These are phyloP conservation scores for Euphorbia corollata DNA, from an alignment of 441 rosid genomes.

Conservation along the genomic window DNA sequence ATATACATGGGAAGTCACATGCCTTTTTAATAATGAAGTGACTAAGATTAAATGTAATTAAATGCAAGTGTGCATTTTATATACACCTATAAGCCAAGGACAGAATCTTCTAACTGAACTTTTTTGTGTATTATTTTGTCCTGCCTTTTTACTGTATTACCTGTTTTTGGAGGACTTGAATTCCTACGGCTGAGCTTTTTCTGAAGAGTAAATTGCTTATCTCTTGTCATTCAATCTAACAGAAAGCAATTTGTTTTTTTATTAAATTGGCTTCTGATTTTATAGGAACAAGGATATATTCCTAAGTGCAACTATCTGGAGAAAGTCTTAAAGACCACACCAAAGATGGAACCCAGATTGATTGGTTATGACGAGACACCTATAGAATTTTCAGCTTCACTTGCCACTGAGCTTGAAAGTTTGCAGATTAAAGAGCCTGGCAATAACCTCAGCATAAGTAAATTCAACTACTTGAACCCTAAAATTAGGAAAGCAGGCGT, in stretches of 20 bases:
- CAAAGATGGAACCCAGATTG: conserved; percentile 56
- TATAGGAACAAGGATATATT: conserved; percentile 54
- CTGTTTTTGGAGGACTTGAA: conserved; percentile 3
- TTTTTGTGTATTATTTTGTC: no score
- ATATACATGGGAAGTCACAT: background rate
- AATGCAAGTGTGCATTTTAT: background rate
- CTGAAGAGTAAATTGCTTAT: background rate
- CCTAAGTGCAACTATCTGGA: conserved; percentile 48
- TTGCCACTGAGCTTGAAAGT: conserved; percentile 18
- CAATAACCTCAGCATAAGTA: background rate
- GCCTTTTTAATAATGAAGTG: background rate
- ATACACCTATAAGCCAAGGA: background rate
- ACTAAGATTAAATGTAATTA: background rate
- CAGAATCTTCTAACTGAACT: background rate
- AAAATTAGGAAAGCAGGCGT: conserved; percentile 22
- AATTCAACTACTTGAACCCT: conserved; percentile 15
- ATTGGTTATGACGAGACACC: conserved; percentile 83
- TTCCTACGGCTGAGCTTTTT: background rate
- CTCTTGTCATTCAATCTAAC: background rate
- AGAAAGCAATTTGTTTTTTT: conserved; percentile 7
- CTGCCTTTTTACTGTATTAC: conserved; percentile 7
- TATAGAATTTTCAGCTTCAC: conserved; percentile 32
- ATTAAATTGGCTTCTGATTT: conserved; percentile 20
- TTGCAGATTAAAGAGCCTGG: conserved; percentile 29
- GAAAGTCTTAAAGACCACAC: conserved; percentile 46